These are phyloP conservation scores for Hypholoma sublateritium DNA, from an alignment of 768 basidiomycete genomes.

Conservation along the genomic window DNA sequence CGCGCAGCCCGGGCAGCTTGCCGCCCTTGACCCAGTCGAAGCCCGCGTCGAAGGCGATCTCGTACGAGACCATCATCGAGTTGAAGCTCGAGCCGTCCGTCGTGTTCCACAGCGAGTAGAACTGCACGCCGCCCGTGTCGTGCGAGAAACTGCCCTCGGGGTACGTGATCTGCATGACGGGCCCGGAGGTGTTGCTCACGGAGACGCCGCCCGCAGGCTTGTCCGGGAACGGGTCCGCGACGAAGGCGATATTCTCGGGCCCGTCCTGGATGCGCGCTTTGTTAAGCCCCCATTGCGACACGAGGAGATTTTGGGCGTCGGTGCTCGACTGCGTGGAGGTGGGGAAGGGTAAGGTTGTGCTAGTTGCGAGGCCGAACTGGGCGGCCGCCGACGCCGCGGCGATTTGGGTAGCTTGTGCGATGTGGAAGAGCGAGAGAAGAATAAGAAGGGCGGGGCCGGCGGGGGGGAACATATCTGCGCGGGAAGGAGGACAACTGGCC, in stretches of 20 bases:
- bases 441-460: conserved; percentile 16
- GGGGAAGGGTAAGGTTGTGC: conserved; percentile 66
- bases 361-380: conserved; percentile 54
- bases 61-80: conserved; percentile 73
- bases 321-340: conserved; percentile 51
- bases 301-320: conserved; percentile 51
- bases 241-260: conserved; percentile 55
- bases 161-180: conserved; percentile 64
- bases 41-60: conserved; percentile 63
- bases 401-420: conserved; percentile 26
- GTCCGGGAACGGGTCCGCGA: conserved; percentile 65
- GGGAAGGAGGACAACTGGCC: conserved; percentile 12
- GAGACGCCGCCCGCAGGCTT: conserved; percentile 33
- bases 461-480: conserved; percentile 9
- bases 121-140: conserved; percentile 64
- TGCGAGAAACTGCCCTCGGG: conserved; percentile 59
- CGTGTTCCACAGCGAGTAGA: conserved; percentile 67
- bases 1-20: conserved; percentile 76
- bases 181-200: conserved; percentile 29
- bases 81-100: conserved; percentile 55
- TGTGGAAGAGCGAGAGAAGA: conserved; percentile 12
- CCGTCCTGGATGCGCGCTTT: conserved; percentile 63
- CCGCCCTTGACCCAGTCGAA: conserved; percentile 78
- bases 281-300: conserved; percentile 59
- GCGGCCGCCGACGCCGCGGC: conserved; percentile 42